phyloP scores from a whole-genome alignment of 768 basidiomycete genomes.

The Podaxis rugospora region DNA sequence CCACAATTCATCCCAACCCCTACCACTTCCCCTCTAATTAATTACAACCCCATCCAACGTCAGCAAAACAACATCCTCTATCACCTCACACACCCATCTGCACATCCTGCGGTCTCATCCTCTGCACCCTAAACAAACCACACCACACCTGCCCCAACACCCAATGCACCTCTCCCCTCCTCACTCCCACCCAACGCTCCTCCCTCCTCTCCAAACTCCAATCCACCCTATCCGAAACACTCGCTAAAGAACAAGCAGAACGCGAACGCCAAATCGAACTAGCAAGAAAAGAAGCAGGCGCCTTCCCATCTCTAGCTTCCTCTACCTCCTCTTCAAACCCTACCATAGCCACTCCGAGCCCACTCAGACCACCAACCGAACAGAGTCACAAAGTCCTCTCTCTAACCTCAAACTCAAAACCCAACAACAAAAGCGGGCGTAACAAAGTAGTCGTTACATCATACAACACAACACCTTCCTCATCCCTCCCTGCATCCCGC shows the following conservation, averaged over 20 bases:
- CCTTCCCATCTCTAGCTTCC: slow-evolving; percentile 51
- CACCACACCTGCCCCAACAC: slow-evolving; percentile 43
- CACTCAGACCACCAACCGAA: slow-evolving; percentile 12
- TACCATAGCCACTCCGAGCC: neutral
- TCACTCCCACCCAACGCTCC: slow-evolving; percentile 27
- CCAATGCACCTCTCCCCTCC: slow-evolving; percentile 39
- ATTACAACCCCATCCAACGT: neutral
- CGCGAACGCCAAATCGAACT: slow-evolving; percentile 42
- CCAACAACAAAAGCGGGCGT: slow-evolving; percentile 31
- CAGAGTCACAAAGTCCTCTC: slow-evolving; percentile 59
- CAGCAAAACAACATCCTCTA: slow-evolving; percentile 56
- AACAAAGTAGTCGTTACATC: slow-evolving; percentile 37
- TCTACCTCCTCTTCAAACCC: neutral
- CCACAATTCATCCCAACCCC: neutral
- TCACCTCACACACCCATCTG: slow-evolving; percentile 57
- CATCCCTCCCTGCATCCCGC: slow-evolving; percentile 26
- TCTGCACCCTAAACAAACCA: slow-evolving; percentile 56
- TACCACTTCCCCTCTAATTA: neutral
- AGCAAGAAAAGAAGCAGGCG: slow-evolving; percentile 47
- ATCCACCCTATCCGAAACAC: slow-evolving; percentile 34
- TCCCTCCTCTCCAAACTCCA: slow-evolving; percentile 41
- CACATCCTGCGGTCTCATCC: slow-evolving; percentile 52
- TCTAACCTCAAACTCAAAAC: slow-evolving; percentile 30
- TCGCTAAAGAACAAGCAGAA: slow-evolving; percentile 45
- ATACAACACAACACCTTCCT: slow-evolving; percentile 36